phyloP scores from a whole-genome alignment of 129 eudicot genomes.

The Silybum marianum region DNA sequence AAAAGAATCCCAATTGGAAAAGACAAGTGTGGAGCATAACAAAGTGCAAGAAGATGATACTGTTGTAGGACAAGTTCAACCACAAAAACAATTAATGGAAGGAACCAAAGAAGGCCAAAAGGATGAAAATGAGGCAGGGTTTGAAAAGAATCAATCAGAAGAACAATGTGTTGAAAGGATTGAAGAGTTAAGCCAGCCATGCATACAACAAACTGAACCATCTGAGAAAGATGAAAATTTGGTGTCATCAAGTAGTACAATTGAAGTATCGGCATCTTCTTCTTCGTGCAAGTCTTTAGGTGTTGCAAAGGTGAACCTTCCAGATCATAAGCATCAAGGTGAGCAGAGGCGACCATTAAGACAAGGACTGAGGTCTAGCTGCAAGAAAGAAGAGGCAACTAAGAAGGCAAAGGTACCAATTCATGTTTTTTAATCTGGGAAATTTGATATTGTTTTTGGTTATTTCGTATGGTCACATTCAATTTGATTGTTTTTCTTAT shows the following conservation, averaged over 20 bases:
- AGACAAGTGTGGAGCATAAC: not conserved
- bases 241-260: not conserved
- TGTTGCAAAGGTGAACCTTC: slow-evolving; percentile 4
- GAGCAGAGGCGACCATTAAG: slow-evolving; percentile 23
- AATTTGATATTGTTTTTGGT: not conserved
- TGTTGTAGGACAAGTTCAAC: not conserved
- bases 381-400: slow-evolving; percentile 25
- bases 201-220: slow-evolving; percentile 21
- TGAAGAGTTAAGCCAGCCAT: slow-evolving; percentile 14
- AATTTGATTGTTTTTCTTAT: not conserved
- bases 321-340: slow-evolving; percentile 20
- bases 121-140: not conserved
- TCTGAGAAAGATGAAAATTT: slow-evolving; percentile 16
- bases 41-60: not conserved
- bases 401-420: slow-evolving; percentile 28
- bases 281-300: slow-evolving; percentile 2
- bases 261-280: not conserved
- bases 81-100: not conserved
- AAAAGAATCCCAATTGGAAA: not conserved
- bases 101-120: not conserved
- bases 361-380: slow-evolving; percentile 33
- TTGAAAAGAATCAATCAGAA: not conserved
- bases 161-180: slow-evolving; percentile 12
- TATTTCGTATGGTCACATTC: not conserved
- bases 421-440: slow-evolving; percentile 1